Evolutionary conservation across 2,329 filamentous ascomycete genomes (phyloP).

Genomic region (Paecilomyces formosus): DNA sequence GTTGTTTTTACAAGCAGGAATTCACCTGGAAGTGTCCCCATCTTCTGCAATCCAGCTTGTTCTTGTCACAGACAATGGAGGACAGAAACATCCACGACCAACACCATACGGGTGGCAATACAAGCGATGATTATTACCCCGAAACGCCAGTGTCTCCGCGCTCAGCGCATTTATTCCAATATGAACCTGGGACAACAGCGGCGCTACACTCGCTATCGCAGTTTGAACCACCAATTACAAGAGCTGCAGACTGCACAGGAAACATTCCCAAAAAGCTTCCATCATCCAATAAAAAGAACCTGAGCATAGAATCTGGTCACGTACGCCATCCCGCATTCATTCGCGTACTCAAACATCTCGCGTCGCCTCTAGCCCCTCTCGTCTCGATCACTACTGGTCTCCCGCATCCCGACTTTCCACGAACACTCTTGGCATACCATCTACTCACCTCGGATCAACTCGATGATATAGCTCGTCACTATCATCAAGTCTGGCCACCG

Average conservation of each 20-base stretch:
- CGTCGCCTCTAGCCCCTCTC: slow-evolving; percentile 25
- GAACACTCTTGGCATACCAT: slow-evolving; percentile 30
- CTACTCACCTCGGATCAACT: slow-evolving; percentile 33
- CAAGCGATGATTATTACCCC: neutral
- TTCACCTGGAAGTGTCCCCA: neutral
- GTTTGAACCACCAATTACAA: neutral
- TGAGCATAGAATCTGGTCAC: neutral
- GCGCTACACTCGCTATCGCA: neutral
- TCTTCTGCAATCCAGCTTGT: neutral
- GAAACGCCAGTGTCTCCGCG: neutral
- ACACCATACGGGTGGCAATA: neutral
- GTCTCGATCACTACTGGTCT: slow-evolving; percentile 28
- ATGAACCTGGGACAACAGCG: neutral
- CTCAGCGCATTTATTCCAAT: neutral
- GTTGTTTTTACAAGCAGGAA: too few species aligned
- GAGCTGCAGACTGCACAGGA: neutral
- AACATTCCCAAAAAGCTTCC: neutral
- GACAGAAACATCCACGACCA: neutral
- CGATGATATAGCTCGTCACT: slow-evolving; percentile 34
- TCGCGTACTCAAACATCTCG: slow-evolving; percentile 19
- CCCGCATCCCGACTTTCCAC: slow-evolving; percentile 31
- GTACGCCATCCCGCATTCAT: slow-evolving; percentile 7
- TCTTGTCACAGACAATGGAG: neutral
- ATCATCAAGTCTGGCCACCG: slow-evolving; percentile 35
- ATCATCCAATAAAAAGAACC: neutral